phyloP scores from a whole-genome alignment of 352 stramenopile genomes.

The Plasmopara muralis region DNA sequence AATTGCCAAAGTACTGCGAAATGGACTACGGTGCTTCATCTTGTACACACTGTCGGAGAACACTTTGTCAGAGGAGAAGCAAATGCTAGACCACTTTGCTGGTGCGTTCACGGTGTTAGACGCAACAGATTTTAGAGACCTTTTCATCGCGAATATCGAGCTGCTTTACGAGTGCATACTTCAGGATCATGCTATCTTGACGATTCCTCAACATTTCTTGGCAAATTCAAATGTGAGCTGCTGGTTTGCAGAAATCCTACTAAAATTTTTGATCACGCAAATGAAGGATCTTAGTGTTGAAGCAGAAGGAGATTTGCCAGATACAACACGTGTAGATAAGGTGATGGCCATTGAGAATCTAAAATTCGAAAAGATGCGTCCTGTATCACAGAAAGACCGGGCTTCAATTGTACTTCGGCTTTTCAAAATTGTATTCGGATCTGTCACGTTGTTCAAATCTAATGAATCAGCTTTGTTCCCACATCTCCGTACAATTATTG shows the following conservation, averaged over 20 bases:
- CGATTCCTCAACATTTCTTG: conserved; percentile 93
- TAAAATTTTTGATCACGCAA: conserved; percentile 93
- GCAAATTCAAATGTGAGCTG: conserved; percentile 89
- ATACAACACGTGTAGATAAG: conserved; percentile 71
- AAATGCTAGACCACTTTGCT: conserved; percentile 96
- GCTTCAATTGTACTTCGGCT: conserved; percentile 87
- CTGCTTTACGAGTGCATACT: conserved; percentile 91
- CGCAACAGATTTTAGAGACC: conserved; percentile 88
- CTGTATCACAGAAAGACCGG: conserved; percentile 59
- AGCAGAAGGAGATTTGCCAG: conserved; percentile 66
- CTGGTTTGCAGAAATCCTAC: conserved; percentile 92
- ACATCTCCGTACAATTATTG: conserved; percentile 91
- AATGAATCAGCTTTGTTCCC: conserved; percentile 94
- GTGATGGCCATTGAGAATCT: conserved; percentile 67
- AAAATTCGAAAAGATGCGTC: conserved; percentile 74
- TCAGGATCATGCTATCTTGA: conserved; percentile 90
- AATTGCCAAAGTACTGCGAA: conserved; percentile 91
- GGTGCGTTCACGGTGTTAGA: conserved; percentile 95
- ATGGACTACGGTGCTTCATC: conserved; percentile 90
- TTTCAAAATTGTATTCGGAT: conserved; percentile 96
- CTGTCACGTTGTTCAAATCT: conserved; percentile 92
- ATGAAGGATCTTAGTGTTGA: conserved; percentile 88
- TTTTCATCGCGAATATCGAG: conserved; percentile 87
- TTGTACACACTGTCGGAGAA: conserved; percentile 89
- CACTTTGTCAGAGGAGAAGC: conserved; percentile 86